Percentiles rank a stretch among this genome's conserved stretches.
phyloP scores from a whole-genome alignment of 2,329 filamentous ascomycete genomes.

The Neopestalotiopsis sp. region DNA sequence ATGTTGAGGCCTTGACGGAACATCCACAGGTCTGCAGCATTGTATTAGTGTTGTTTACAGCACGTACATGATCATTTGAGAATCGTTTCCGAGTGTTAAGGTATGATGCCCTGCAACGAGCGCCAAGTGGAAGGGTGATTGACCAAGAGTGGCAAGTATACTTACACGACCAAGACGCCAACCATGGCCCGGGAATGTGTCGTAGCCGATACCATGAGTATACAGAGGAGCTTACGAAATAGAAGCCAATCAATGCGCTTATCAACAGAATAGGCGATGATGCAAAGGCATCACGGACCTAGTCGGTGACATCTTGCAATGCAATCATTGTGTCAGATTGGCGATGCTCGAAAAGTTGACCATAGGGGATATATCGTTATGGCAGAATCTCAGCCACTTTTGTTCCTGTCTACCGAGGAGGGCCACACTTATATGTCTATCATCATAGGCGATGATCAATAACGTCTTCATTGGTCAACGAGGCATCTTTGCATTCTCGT shows the following conservation, averaged over 20 bases:
- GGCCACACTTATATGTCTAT: neutral
- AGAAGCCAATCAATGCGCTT: neutral
- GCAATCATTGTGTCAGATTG: neutral
- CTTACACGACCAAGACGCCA: neutral
- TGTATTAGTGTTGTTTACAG: neutral
- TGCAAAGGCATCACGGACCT: neutral
- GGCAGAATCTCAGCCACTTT: neutral
- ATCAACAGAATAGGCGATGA: neutral
- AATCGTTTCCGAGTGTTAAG: too few relatives aligned
- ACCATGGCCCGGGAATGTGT: neutral
- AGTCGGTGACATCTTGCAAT: neutral
- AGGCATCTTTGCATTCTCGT: neutral
- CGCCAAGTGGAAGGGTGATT: neutral
- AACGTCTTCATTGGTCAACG: neutral
- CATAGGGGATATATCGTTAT: neutral
- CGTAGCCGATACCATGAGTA: neutral
- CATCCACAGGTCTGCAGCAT: slow-evolving; percentile 1
- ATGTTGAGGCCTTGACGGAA: neutral
- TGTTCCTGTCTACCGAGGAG: neutral
- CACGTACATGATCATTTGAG: too few relatives aligned
- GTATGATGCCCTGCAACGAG: too few relatives aligned
- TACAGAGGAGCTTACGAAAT: neutral
- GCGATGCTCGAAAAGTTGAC: neutral
- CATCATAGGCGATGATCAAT: neutral
- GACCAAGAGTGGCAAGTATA: neutral